Conservation (phyloP, 257 asterid genomes). For the Przewalskia tangutica region DNA sequence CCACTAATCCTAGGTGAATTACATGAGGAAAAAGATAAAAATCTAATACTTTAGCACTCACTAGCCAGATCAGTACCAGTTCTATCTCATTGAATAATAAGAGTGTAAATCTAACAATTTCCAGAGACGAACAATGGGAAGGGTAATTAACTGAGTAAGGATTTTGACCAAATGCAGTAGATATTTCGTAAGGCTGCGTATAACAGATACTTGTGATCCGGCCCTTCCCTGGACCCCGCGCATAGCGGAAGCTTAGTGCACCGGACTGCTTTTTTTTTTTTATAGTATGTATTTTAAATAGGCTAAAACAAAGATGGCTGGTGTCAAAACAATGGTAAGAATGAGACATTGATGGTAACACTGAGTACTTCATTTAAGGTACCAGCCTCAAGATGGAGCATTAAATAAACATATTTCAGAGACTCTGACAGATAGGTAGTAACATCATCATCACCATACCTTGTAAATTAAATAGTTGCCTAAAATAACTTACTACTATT, state of each 20-base stretch:
- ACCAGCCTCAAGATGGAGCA: not conserved
- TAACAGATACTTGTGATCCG: no score
- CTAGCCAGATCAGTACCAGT: no score
- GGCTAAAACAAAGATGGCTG: not conserved
- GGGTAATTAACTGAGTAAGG: no score
- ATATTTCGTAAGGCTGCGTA: no score
- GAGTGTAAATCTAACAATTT: no score
- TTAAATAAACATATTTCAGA: not conserved
- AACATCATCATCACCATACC: not conserved
- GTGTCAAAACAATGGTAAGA: not conserved
- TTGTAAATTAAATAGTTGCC: not conserved
- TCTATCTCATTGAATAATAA: no score
- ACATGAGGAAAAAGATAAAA: not conserved
- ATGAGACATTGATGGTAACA: not conserved
- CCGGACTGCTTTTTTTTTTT: no score
- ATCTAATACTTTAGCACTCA: not conserved
- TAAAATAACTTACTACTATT: no score
- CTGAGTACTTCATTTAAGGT: not conserved
- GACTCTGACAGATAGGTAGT: not conserved
- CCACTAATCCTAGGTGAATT: not conserved
- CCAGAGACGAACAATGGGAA: no score
- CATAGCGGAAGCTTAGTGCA: no score
- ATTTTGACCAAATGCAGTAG: no score
- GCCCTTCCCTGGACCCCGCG: no score
- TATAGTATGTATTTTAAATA: not conserved